Evolutionary conservation across 202 grass and related monocot species (phyloP), one percentile per base, ranked within the genome.

Genomic region (Schoenoplectus triqueter): DNA sequence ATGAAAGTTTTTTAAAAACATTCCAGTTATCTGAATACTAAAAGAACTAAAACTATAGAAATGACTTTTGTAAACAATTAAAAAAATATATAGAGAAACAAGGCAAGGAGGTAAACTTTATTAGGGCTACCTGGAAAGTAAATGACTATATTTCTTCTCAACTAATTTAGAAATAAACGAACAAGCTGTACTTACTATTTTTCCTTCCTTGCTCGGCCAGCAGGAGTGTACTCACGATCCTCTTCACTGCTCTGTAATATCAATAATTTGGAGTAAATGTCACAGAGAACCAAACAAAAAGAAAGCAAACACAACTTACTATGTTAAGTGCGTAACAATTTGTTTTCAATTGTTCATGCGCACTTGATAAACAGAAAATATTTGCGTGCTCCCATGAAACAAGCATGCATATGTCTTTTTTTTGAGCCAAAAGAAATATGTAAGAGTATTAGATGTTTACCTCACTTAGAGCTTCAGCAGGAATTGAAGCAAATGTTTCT

Each of bases 401-500:
- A 18, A 60, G 10, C 13, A 45, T 19, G 75, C 75, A 39, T 17
- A 11, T 44, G 75, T 11, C 13, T 2, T 62, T 45, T 51, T 22
- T 3, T 50, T n/a, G 11, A 31, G 47, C 47, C 19, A 76, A 52
- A 48, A 66, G 85, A 19, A 66, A 66, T 84, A 64, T 74, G 41
- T 7, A 84, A 13, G 10, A 76, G 6, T 68, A 84, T 81, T 13
- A 80, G 41, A 31, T 31, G 54, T 85, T 18, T 89, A 99, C 96
- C 96, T 99, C 93, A 39, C 93, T 99, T 81, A 99, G 84, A 88
- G 93, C 87, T 94, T 99, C 96, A 86, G 84, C 90, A 87, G 92
- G 90, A 86, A 99, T 88, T 65, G 93, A 59, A 73, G 96, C 78
- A 41, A 99, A 96, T 67, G 93, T 96, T 90, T 99, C 96, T 82